Conservation (phyloP, 805 yeast species). For the Cyberlindnera suaveolens region DNA sequence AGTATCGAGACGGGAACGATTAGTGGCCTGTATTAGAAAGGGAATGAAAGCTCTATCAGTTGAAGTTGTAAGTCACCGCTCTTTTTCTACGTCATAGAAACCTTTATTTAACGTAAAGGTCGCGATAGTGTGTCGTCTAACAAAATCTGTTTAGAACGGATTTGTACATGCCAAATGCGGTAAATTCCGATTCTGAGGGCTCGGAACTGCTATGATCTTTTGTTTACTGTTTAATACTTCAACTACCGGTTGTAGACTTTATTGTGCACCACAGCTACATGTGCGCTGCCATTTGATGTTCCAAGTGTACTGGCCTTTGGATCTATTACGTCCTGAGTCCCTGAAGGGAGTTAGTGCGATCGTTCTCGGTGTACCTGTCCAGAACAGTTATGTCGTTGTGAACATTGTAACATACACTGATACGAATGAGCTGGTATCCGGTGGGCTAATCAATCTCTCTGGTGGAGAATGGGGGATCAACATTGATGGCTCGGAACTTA, state of each 20-base stretch:
- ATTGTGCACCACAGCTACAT: background rate
- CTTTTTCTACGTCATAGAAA: no score
- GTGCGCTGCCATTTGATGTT: slow-evolving; percentile 1
- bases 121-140: no score
- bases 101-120: no score
- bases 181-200: no score
- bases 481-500: background rate
- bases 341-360: slow-evolving; percentile 4
- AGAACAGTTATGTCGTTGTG: slow-evolving; percentile 6
- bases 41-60: no score
- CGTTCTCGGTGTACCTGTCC: slow-evolving; percentile 12
- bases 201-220: no score
- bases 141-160: no score
- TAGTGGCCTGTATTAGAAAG: no score
- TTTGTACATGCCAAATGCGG: no score
- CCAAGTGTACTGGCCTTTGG: slow-evolving; percentile 29
- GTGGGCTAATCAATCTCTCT: background rate
- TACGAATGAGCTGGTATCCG: slow-evolving; percentile 2
- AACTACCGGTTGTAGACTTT: background rate
- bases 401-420: slow-evolving; percentile 7
- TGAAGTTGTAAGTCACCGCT: no score
- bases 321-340: slow-evolving; percentile 19
- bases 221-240: no score
- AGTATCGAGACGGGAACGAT: no score
- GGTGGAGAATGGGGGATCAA: background rate